A percentile compares a stretch with the other conserved stretches of the same genome.
These are phyloP conservation scores for Fusarium dlaminii DNA, from an alignment of 2,329 filamentous ascomycete species.

Conservation along the genomic window DNA sequence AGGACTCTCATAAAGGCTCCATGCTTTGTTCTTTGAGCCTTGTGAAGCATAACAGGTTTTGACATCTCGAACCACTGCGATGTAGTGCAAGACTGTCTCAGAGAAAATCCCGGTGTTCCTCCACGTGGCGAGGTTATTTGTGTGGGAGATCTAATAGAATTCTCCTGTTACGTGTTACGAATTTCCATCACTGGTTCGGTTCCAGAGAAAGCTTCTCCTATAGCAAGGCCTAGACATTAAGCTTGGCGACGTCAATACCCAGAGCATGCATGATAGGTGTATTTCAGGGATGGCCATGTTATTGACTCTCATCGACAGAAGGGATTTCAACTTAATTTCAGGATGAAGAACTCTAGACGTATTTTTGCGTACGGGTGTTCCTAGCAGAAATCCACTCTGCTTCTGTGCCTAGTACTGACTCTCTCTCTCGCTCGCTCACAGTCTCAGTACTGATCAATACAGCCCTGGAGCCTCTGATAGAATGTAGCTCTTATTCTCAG, in stretches of 20 bases:
- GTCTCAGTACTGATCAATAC: background rate
- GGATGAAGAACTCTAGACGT: background rate
- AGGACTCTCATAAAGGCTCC: background rate
- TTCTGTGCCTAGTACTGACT: background rate
- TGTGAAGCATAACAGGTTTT: background rate
- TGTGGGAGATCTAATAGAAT: background rate
- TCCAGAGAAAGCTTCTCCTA: background rate
- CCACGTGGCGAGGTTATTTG: background rate
- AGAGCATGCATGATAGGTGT: background rate
- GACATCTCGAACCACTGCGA: background rate
- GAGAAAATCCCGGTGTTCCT: background rate
- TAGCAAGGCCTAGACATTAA: background rate
- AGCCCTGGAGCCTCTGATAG: background rate
- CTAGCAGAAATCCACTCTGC: background rate
- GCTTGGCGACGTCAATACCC: background rate
- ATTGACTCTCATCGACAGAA: background rate
- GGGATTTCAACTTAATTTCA: background rate
- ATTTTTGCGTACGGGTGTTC: background rate
- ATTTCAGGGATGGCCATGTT: background rate
- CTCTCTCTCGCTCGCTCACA: background rate
- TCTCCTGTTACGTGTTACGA: background rate
- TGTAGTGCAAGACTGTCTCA: slow-evolving; percentile 4
- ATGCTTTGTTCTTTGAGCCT: background rate
- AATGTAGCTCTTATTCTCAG: slow-evolving; percentile 1
- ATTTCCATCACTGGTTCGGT: background rate